A percentile compares a stretch with the other conserved stretches of the same genome.
Evolutionary conservation across 306 rosid genomes (phyloP).

Genomic region (Malus orientalis): DNA sequence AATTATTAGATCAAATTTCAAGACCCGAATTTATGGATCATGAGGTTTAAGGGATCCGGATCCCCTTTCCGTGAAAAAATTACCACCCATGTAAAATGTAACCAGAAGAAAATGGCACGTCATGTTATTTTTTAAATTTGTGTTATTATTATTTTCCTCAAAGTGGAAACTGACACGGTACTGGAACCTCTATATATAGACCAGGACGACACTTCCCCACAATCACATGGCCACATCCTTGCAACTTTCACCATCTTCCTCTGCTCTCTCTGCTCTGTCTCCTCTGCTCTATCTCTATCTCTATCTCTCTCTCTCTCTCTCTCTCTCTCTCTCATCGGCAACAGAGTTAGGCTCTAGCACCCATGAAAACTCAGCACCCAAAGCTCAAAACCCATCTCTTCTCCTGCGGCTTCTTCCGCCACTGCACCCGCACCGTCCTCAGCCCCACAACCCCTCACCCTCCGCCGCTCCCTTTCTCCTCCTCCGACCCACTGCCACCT

Average conservation of each 20-base stretch:
- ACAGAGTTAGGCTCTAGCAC: not conserved
- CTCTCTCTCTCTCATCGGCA: not conserved
- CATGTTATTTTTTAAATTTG: not conserved
- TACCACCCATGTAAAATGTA: too few species aligned
- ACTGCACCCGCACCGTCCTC: slow-evolving; percentile 70
- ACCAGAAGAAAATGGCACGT: not conserved
- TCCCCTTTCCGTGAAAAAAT: too few species aligned
- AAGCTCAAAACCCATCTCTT: slow-evolving; percentile 88
- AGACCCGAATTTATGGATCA: accelerated
- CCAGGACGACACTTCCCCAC: not conserved
- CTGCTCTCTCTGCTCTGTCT: not conserved
- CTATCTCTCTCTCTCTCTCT: not conserved
- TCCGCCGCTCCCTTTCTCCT: slow-evolving; percentile 35
- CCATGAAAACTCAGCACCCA: slow-evolving; percentile 73
- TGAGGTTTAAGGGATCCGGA: too few species aligned
- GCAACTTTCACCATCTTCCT: not conserved
- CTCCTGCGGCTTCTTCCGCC: slow-evolving; percentile 91
- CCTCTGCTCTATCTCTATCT: not conserved
- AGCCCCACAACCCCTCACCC: slow-evolving; percentile 68
- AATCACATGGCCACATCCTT: slow-evolving; percentile 1
- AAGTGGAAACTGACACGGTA: slow-evolving; percentile 6
- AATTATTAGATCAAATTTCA: too few species aligned
- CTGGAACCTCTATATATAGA: not conserved
- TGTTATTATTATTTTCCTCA: not conserved
- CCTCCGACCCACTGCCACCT: slow-evolving; percentile 16